Base-by-base conservation (phyloP, 169 alveolate species). In the Blepharisma undulans region DNA sequence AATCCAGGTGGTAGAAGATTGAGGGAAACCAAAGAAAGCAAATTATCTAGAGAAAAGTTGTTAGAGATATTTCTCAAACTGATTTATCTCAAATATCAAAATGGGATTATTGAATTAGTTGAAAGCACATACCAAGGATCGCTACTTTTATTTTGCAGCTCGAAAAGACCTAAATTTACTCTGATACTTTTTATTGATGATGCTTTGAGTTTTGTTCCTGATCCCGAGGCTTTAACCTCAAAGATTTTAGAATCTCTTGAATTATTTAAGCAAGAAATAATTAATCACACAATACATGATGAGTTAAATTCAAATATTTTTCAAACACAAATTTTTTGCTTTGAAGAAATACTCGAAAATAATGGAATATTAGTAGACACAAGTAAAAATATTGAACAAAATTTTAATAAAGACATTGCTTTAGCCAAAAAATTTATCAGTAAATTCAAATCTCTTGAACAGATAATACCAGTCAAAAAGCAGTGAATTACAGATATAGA, bases 391-490 rank as follows among this genome's bases (percentile, higher is more conserved):
- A 78, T 71, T 25, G 21, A n/a, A 22, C 91, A 93, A n/a, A 66
- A 59, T 6, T 34, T 94, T 18, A 76, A 87, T 79, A 77, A 71
- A 27, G 96, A 94, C 76, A 87, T 94, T 71, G 86, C 66, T 4
- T 66, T 87, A 19, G 61, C 93, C 72, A 88, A 86, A 76, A 92
- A 92, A 78, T 90, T 66, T 77, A 48, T 92, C 19, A 88, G 72
- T 29, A 19, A 81, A 34, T 94, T 88, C 87, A 81, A 76, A 4
- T 85, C 76, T 0, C 89, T 92, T 29, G 90, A 94, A 81, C 93
- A 91, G 30, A 91, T 94, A 48, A 87, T 87, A 72, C 93, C 90
- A 60, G 93, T 91, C 32, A 89, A 91, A 8, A 48, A 79, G n/a
- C 90, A 91, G 21, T 94, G 96, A 95, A 74, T 85, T 33, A 48